Base-by-base conservation (phyloP, 2,329 filamentous ascomycete species). In the Claviceps sorghi region DNA sequence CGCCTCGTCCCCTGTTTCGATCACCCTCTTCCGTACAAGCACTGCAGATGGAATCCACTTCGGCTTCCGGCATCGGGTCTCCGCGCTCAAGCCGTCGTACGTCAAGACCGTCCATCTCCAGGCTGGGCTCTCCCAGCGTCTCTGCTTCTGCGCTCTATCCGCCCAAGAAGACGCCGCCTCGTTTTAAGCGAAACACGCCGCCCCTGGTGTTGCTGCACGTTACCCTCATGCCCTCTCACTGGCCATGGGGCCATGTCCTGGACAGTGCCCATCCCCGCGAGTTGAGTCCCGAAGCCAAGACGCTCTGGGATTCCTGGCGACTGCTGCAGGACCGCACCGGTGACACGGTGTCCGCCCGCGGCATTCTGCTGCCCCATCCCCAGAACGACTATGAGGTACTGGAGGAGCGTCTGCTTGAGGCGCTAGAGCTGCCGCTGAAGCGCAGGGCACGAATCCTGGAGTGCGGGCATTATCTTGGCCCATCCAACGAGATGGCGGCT, bases 181-280 rank as follows among this genome's bases (percentile, higher is more conserved):
- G 81, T 7, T 78, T 84, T 62, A 78, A 76, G 65, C 63, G 67
- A 32, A 72, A 71, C 57, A 75, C 75, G 51, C 78, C 79, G 48
- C 87, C 87, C 2, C 73, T 93, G 2, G 84, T 93, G 1, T 71
- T 93, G 47, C 72, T 93, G 4, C 87, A 93, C 59, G 82, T 87
- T 38, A 90, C 86, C 0, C 72, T 91, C 0, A 70, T 93, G 5
- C 86, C 87, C 0, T 72, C 88, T 10, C 73, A 80, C 42, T 79
- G 84, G 72, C 72, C 74, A 1, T 89, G 84, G 73, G 77, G 72
- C 1, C 71, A 76, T 26, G 66, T 82, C 9, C 64, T 83, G 30
- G 72, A 78, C 43, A 67, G 59, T n/a, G 67, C 65, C 7, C 64
- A 62, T 29, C 62, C 65, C 4, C 61, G 58, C 34, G 68, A 74